Base-by-base conservation (phyloP, 148 eudicot genomes). In the Linanthus parryae region DNA sequence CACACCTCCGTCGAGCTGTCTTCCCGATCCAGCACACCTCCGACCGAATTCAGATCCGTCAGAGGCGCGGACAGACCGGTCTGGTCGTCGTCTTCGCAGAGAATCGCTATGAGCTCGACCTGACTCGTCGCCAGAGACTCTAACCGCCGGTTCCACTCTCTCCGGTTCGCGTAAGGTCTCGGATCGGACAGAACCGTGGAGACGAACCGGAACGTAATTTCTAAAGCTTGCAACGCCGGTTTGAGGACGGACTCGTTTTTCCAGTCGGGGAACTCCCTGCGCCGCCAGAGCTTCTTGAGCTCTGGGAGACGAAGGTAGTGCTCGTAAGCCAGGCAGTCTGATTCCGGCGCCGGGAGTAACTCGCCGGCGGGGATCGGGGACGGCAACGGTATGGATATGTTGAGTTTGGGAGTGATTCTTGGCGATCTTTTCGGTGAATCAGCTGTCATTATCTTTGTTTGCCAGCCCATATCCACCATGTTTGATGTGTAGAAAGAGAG, bases 381-480 rank as follows among this genome's bases (percentile, higher is more conserved):
- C 0, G 69, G 74, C 0, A 56, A 12, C 0, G 28, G 27, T n/a
- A n/a, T n/a, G 5, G 76, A 64, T 11, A 71, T 52, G 44, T 45
- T 66, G 15, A 76, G 77, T 44, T 73, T 75, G 19, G 57, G 48
- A 0, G 74, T 42, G 9, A 54, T 16, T 47, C 66, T 66, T 0
- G 84, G 71, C 0, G 79, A 63, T 47, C 65, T 80, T 58, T 56
- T 76, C 8, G 78, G 58, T 3, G 73, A 17, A 29, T 52, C 45
- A 2, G 74, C 57, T 13, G 73, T 60, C 0, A 75, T 61, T 72
- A 74, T 79, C 15, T 82, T 77, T 4, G 81, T 56, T 56, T 86
- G 70, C 30, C 90, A 77, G 38, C 74, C 79, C 17, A 74, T 70
- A 72, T 82, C 89, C 4, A 82, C 80, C 95, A 86, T 85, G 54